phyloP scores from a whole-genome alignment of 2,329 filamentous ascomycete genomes.

The Ceratocystis destructans region DNA sequence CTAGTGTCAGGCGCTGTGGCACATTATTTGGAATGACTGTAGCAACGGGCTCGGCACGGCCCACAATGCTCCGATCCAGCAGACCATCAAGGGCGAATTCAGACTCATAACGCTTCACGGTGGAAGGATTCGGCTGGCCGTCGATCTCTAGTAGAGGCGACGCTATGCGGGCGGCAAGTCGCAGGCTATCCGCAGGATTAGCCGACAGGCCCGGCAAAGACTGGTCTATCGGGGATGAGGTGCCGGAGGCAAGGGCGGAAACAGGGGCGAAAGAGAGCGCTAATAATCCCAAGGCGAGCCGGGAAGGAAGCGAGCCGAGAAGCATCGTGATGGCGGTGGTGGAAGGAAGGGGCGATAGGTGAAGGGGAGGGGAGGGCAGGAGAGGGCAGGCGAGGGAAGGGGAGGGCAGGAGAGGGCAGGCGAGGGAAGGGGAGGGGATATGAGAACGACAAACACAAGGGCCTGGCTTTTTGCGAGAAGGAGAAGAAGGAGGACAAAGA shows the following conservation, averaged over 20 bases:
- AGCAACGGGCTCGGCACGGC: constrained; percentile 41
- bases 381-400: background rate
- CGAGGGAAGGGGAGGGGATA: no score
- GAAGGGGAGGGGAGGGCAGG: background rate
- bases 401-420: background rate
- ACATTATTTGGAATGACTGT: constrained; percentile 50
- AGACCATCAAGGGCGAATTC: constrained; percentile 43
- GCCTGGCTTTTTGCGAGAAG: background rate
- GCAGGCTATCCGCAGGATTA: background rate
- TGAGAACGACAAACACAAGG: no score
- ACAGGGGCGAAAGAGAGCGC: background rate
- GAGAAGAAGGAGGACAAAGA: background rate
- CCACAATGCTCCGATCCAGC: constrained; percentile 49
- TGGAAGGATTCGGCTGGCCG: background rate
- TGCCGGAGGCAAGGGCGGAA: background rate
- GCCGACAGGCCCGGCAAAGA: background rate
- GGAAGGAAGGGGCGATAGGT: background rate
- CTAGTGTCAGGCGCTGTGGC: constrained; percentile 44
- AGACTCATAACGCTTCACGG: constrained; percentile 29
- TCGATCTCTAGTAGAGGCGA: background rate
- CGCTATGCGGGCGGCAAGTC: background rate
- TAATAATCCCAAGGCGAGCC: background rate
- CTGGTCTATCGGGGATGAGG: background rate
- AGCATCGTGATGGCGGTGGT: background rate
- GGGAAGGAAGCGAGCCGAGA: constrained; percentile 4